Conservation (phyloP, 805 yeast genomes). For the Lachancea thermotolerans region DNA sequence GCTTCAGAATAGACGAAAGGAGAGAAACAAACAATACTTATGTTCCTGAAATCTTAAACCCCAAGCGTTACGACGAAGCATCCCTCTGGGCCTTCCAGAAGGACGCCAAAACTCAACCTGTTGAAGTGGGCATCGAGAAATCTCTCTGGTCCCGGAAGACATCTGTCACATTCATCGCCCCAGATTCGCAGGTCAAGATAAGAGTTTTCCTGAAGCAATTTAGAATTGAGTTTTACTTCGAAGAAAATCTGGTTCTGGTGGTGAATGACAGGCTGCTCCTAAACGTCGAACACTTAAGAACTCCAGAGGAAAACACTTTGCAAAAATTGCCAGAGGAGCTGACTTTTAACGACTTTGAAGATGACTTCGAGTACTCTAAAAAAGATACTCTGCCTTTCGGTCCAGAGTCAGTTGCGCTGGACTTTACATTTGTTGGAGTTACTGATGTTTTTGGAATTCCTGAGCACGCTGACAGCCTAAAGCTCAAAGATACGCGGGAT, state of each 20-base stretch:
- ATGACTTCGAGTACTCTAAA: constrained; percentile 59
- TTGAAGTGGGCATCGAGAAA: neutral
- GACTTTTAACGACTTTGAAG: constrained; percentile 60
- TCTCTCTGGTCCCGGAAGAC: constrained; percentile 3
- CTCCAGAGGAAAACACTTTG: constrained; percentile 34
- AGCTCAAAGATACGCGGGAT: constrained; percentile 58
- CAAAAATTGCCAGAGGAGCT: constrained; percentile 54
- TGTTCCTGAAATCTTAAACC: constrained; percentile 29
- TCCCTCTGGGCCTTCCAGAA: constrained; percentile 48
- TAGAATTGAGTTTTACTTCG: constrained; percentile 40
- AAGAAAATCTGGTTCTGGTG: constrained; percentile 42
- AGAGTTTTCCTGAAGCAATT: constrained; percentile 44
- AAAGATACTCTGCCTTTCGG: constrained; percentile 67
- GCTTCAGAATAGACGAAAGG: constrained; percentile 63
- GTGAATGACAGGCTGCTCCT: constrained; percentile 66
- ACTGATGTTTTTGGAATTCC: constrained; percentile 86
- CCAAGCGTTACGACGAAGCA: constrained; percentile 55
- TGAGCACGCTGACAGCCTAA: constrained; percentile 82
- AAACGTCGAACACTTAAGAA: constrained; percentile 78
- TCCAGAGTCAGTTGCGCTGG: constrained; percentile 85
- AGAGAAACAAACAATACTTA: constrained; percentile 28
- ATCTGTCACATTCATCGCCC: neutral
- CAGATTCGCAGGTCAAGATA: constrained; percentile 33
- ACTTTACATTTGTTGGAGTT: constrained; percentile 57
- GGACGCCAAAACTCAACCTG: neutral